Base-by-base conservation (phyloP, 345 rosid genomes). In the Physaria fendleri region DNA sequence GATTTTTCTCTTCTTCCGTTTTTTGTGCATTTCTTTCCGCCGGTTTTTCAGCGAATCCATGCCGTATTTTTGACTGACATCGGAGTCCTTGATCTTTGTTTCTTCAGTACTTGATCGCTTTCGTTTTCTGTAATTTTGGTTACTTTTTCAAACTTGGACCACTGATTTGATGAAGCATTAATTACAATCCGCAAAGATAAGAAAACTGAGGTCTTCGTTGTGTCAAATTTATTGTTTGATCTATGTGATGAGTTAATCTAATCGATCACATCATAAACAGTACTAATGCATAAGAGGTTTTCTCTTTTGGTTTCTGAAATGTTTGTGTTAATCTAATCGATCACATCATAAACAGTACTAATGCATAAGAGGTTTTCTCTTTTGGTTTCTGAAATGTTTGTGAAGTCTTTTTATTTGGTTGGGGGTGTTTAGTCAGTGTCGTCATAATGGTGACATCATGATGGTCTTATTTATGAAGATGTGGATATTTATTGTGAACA, bases 11-110 rank as follows among this genome's bases (percentile, higher is more conserved):
- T 43, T 50, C 44, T 32, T 44, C 62, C 61, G 49, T 39, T 0
- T 21, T 47, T 72, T 59, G 62, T 34, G 18, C 47, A 30, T 41
- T 35, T 48, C 34, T 57, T 30, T 32, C 41, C 4, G 39, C 37
- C 41, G 29, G 32, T 41, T 42, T 65, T 53, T 73, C 58, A 69
- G 74, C 44, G 75, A 68, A 43, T 1, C 41, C 17, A 28, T 54
- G 72, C 59, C 72, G 57, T 42, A 48, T 51, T 75, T n/a, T 71
- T 52, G 28, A 47, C 70, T 47, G 71, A 33, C 9, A 34, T 41
- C 16, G 2, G 11, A 27, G 27, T 38, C 34, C 29, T 47, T 15
- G 53, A 53, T 60, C 34, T 21, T 34, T 63, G 21, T 42, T 21
- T 32, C 48, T 18, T 13, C 10, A 34, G 18, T 41, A 6, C 0